phyloP scores from a whole-genome alignment of 371 early-diverging fungal species.

The Neoconidiobolus thromboides region DNA sequence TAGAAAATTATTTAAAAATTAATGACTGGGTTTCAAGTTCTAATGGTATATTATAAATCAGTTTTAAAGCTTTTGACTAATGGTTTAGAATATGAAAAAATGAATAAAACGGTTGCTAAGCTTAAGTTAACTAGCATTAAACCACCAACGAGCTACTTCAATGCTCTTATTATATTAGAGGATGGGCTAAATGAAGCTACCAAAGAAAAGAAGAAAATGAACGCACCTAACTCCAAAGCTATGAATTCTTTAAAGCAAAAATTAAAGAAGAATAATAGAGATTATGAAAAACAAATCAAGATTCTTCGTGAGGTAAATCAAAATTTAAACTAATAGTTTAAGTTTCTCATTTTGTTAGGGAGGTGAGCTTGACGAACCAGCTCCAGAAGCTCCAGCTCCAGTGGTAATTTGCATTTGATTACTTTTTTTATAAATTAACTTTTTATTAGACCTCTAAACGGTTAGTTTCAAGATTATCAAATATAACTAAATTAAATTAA shows the following conservation, averaged over 20 bases:
- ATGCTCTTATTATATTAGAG: conserved; percentile 55
- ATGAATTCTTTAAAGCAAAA: conserved; percentile 82
- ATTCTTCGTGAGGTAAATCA: conserved; percentile 3
- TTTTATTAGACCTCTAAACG: no score
- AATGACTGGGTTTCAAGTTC: conserved; percentile 76
- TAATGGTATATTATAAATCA: conserved; percentile 28
- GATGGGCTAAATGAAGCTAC: conserved; percentile 35
- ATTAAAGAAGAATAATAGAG: conserved; percentile 69
- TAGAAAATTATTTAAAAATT: conserved; percentile 62
- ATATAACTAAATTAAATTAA: no score
- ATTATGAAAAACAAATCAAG: conserved; percentile 29
- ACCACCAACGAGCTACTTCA: conserved; percentile 55
- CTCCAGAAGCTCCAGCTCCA: background rate
- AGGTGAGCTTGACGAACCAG: background rate
- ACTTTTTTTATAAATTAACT: background rate
- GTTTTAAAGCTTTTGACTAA: background rate
- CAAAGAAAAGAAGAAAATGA: conserved; percentile 62
- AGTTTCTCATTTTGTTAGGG: background rate
- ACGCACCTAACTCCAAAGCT: conserved; percentile 56
- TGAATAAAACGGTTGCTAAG: conserved; percentile 51
- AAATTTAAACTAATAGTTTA: conserved; percentile 4
- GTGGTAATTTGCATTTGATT: background rate
- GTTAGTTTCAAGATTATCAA: no score
- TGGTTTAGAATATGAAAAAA: conserved; percentile 51
- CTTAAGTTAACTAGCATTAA: conserved; percentile 7